Conservation (phyloP, 768 basidiomycete genomes). For the Cyathus striatus region DNA sequence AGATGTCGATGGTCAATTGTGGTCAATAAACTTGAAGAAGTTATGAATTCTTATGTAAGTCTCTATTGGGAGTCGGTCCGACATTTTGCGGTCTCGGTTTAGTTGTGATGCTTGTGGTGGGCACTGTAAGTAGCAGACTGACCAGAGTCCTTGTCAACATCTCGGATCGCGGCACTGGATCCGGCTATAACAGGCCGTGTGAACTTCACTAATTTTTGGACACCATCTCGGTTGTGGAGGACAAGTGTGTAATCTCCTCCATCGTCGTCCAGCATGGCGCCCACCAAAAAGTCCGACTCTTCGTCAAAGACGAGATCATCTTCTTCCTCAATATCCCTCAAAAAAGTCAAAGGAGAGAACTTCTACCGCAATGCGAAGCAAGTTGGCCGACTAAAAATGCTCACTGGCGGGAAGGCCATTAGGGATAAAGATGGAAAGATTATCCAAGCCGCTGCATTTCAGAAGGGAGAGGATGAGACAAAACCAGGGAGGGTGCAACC, state of each 20-base stretch:
- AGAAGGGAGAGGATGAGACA: slow-evolving; percentile 90
- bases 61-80: too few relatives aligned
- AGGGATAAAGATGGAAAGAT: slow-evolving; percentile 91
- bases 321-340: slow-evolving; percentile 49
- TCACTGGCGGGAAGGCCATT: slow-evolving; percentile 87
- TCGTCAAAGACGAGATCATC: slow-evolving; percentile 38
- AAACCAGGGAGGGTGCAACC: slow-evolving; percentile 90
- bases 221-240: slow-evolving; percentile 35
- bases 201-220: slow-evolving; percentile 2
- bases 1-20: too few relatives aligned
- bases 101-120: too few relatives aligned
- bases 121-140: too few relatives aligned
- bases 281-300: slow-evolving; percentile 28
- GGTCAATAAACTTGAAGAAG: too few relatives aligned
- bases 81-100: too few relatives aligned
- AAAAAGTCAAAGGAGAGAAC: slow-evolving; percentile 88
- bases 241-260: slow-evolving; percentile 9
- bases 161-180: too few relatives aligned
- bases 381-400: slow-evolving; percentile 82
- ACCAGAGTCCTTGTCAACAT: too few relatives aligned
- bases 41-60: too few relatives aligned
- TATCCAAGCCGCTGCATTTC: slow-evolving; percentile 89
- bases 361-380: slow-evolving; percentile 97
- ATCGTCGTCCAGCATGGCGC: slow-evolving; percentile 27
- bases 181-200: too few relatives aligned